Base-by-base conservation (phyloP, 306 rosid species). In the Cicer judaicum region DNA sequence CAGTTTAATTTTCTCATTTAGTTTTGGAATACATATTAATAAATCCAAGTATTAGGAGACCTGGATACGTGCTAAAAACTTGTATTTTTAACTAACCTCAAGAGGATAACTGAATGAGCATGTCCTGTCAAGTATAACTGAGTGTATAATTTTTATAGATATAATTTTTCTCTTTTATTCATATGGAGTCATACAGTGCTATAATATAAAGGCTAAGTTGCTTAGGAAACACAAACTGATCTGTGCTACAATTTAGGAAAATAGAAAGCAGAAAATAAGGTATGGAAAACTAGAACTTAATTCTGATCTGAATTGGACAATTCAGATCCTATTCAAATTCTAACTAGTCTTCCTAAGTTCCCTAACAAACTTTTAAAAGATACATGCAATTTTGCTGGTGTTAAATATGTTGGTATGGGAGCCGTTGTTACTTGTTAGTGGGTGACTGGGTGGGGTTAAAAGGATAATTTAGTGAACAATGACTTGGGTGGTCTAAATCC, bases 1-100 rank as follows among this genome's bases (percentile, higher is more conserved):
- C 63, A 34, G 18, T 46, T 73, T 44, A 29, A 53, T 62, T 73
- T 43, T 46, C 21, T 29, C 77, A 47, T 36, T 61, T 62, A 36
- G 61, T 50, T 62, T 48, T 38, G 70, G 21, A 62, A 16, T 62
- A 18, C 71, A 38, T 73, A 44, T 50, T 61, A 1, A 11, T n/a
- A n/a, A 56, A 55, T 60, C 16, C 68, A 18, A 74, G 9, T 62
- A 24, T 48, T 48, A 16, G 42, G 63, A 62, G 16, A 38, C 54
- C 36, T 34, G 48, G 11, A 39, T 48, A 39, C 7, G 8, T 42
- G 14, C 8, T 1, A 66, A 42, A 42, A 41, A 46, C 3, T 47
- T 36, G 78, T 61, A 48, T 34, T 8, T 60, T 60, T 57, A 44
- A 42, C 44, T n/a, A 72, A 57, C 42, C 59, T 56, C 39, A 43